Conservation (phyloP, 2,329 filamentous ascomycete species). For the Cucurbitaria berberidis region DNA sequence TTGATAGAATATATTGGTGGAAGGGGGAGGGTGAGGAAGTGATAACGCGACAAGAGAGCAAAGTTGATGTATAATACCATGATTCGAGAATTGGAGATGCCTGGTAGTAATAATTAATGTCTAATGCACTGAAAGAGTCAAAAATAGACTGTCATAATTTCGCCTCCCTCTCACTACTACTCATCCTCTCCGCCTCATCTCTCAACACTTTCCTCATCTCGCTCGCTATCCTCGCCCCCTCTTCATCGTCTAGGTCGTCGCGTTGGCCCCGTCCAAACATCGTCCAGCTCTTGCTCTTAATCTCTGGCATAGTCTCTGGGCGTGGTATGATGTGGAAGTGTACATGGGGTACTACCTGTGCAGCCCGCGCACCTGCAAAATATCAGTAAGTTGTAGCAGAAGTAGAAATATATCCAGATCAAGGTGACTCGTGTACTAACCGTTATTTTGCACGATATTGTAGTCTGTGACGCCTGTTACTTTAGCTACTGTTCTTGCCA, state of each 20-base stretch:
- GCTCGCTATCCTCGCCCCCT: constrained; percentile 66
- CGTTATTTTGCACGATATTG: constrained; percentile 98
- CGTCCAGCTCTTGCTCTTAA: constrained; percentile 69
- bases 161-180: not conserved
- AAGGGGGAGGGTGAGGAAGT: not conserved
- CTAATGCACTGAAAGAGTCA: not conserved
- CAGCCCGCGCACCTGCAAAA: constrained; percentile 72
- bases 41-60: not conserved
- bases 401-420: not conserved
- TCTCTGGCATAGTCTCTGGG: constrained; percentile 62
- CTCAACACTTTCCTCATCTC: constrained; percentile 52
- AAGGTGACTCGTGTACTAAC: constrained; percentile 42
- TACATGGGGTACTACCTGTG: constrained; percentile 90
- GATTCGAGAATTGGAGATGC: not conserved
- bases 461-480: constrained; percentile 80
- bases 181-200: constrained; percentile 43
- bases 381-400: not conserved
- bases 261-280: constrained; percentile 81
- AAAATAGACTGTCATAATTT: constrained; percentile 5
- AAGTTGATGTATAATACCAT: not conserved
- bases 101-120: not conserved
- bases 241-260: constrained; percentile 78
- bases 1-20: not conserved
- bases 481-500: constrained; percentile 73
- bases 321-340: constrained; percentile 95